A percentile compares a stretch with the other conserved stretches of the same genome.
These are phyloP conservation scores for Vitis hybrid DNA, from an alignment of 177 flowering plant species.

Conservation along the genomic window DNA sequence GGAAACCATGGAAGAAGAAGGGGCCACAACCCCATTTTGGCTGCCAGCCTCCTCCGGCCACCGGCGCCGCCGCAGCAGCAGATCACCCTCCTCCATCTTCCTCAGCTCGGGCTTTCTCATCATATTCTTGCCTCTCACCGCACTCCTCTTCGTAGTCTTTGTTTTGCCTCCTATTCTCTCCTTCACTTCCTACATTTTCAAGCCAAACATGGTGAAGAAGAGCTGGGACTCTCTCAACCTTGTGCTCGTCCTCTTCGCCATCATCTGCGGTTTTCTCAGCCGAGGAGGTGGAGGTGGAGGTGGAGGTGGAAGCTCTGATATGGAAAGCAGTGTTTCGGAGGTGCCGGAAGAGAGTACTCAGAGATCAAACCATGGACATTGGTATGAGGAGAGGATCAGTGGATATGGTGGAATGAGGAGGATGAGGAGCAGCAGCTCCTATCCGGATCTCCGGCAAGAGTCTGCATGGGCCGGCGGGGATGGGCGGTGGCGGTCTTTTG, in stretches of 20 bases:
- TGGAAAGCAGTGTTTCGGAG: not conserved
- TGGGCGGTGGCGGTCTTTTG: slow-evolving; percentile 32
- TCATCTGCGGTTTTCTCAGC: slow-evolving; percentile 69
- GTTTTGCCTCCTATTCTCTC: slow-evolving; percentile 49
- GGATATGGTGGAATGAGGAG: slow-evolving; percentile 1
- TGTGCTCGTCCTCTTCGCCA: slow-evolving; percentile 70
- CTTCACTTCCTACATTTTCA: slow-evolving; percentile 40
- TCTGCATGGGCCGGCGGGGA: slow-evolving; percentile 11
- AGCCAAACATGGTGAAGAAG: slow-evolving; percentile 49
- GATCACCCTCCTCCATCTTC: slow-evolving; percentile 27
- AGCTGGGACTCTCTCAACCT: slow-evolving; percentile 78
- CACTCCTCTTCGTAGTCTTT: slow-evolving; percentile 38
- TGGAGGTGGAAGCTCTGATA: slow-evolving; percentile 1
- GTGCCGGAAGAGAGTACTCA: not conserved
- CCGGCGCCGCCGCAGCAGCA: slow-evolving; percentile 28
- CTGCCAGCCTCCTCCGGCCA: slow-evolving; percentile 20
- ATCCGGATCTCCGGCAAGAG: slow-evolving; percentile 43
- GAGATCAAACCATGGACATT: slow-evolving; percentile 20
- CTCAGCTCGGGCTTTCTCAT: slow-evolving; percentile 44
- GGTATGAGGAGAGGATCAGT: slow-evolving; percentile 14
- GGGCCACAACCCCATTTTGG: slow-evolving; percentile 48
- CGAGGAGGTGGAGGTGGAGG: slow-evolving; percentile 1
- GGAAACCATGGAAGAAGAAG: slow-evolving; percentile 25
- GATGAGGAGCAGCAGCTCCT: slow-evolving; percentile 38
- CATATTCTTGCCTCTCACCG: slow-evolving; percentile 32